phyloP scores from a whole-genome alignment of 306 rosid species.

The Clitoria ternatea region DNA sequence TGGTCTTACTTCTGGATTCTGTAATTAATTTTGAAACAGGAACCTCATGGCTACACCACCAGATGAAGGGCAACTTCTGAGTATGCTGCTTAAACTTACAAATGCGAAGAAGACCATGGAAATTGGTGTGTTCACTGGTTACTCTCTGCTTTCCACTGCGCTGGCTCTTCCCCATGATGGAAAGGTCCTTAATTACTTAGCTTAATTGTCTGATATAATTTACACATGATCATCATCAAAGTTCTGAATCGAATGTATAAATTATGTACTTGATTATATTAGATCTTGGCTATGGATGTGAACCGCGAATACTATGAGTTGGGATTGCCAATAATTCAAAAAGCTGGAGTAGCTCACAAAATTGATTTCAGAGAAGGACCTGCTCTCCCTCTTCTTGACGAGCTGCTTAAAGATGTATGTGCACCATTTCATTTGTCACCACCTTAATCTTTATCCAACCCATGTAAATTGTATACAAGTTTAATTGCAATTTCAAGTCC shows the following conservation, averaged over 20 bases:
- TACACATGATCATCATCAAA: background rate
- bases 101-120: slow-evolving; percentile 88
- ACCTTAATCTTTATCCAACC: background rate
- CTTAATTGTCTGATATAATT: background rate
- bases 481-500: too few species aligned
- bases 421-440: background rate
- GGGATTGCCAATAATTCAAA: slow-evolving; percentile 67
- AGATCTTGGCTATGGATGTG: slow-evolving; percentile 89
- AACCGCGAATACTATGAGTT: slow-evolving; percentile 74
- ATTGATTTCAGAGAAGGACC: slow-evolving; percentile 88
- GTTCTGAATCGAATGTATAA: background rate
- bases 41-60: slow-evolving; percentile 75
- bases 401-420: slow-evolving; percentile 56
- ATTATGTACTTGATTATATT: background rate
- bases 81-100: slow-evolving; percentile 67
- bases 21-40: slow-evolving; percentile 37
- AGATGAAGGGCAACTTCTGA: slow-evolving; percentile 81
- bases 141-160: slow-evolving; percentile 82
- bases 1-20: background rate
- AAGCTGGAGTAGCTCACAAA: slow-evolving; percentile 80
- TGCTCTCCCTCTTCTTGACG: slow-evolving; percentile 77
- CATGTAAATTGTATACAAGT: background rate
- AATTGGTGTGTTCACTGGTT: slow-evolving; percentile 91
- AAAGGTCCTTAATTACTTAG: slow-evolving; percentile 36
- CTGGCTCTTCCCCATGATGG: slow-evolving; percentile 84